Percentiles rank a stretch among this genome's conserved stretches.
Evolutionary conservation across 768 basidiomycete species (phyloP).

Genomic region (Amanita rimosa): DNA sequence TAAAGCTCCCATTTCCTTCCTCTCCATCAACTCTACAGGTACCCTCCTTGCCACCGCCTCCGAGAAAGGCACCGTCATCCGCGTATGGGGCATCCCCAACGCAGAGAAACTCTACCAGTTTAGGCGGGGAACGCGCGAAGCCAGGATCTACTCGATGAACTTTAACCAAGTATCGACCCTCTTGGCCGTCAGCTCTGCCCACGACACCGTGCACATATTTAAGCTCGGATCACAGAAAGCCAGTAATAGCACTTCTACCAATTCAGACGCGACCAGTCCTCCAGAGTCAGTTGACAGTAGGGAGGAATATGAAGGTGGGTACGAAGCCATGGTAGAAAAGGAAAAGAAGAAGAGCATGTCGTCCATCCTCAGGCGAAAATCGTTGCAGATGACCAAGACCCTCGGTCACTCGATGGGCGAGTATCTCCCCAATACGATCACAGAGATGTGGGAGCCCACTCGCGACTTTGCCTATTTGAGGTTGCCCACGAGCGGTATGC

Average conservation of each 20-base stretch:
- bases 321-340: constrained; percentile 77
- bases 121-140: constrained; percentile 78
- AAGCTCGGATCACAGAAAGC: constrained; percentile 40
- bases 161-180: constrained; percentile 80
- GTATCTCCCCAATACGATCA: constrained; percentile 79
- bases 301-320: constrained; percentile 67
- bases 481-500: constrained; percentile 64
- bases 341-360: constrained; percentile 45
- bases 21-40: constrained; percentile 79
- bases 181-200: constrained; percentile 85
- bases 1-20: constrained; percentile 82
- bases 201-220: constrained; percentile 96
- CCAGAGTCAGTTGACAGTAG: constrained; percentile 55
- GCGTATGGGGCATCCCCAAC: constrained; percentile 85
- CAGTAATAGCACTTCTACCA: not conserved
- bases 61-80: constrained; percentile 94
- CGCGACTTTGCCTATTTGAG: constrained; percentile 89
- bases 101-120: constrained; percentile 96
- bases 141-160: constrained; percentile 67
- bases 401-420: constrained; percentile 73
- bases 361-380: constrained; percentile 55
- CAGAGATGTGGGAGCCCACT: constrained; percentile 95
- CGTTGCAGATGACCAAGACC: constrained; percentile 63
- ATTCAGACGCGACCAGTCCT: constrained; percentile 36
- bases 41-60: constrained; percentile 88